Evolutionary conservation across 73 alveolate species (phyloP).

Genomic region (Breviolum minutum): DNA sequence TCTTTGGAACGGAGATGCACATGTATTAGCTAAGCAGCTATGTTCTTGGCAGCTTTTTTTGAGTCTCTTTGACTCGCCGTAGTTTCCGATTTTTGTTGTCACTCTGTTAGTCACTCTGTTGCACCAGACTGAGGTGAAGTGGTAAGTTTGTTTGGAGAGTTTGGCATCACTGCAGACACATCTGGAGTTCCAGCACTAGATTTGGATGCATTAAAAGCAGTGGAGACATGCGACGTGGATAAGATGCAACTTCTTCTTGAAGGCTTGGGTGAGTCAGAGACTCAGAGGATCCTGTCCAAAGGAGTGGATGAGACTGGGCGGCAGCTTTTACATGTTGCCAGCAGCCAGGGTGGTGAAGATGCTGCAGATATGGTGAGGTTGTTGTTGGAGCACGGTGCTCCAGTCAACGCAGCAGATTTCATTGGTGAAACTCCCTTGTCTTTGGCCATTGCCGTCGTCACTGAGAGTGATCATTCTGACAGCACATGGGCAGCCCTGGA

Average conservation of each 20-base stretch:
- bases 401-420: conserved; percentile 42
- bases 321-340: conserved; percentile 55
- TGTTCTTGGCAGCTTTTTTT: not conserved
- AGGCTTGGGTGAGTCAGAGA: not conserved
- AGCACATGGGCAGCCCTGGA: conserved; percentile 76
- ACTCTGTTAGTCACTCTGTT: not conserved
- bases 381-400: conserved; percentile 65
- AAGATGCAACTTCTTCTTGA: conserved; percentile 2
- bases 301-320: conserved; percentile 82
- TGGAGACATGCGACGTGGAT: conserved; percentile 31
- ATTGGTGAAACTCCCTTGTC: conserved; percentile 62
- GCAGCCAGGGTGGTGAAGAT: conserved; percentile 25
- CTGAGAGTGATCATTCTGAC: not conserved
- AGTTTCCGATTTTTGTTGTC: not conserved
- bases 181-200: not conserved
- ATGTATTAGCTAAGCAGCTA: not conserved
- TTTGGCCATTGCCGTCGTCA: conserved; percentile 24
- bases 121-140: conserved; percentile 23
- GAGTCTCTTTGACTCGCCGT: not conserved
- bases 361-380: conserved; percentile 83
- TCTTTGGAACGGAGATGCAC: not conserved
- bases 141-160: conserved; percentile 39
- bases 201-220: conserved; percentile 1
- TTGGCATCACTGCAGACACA: conserved; percentile 16
- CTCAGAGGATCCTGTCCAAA: conserved; percentile 12